phyloP scores from a whole-genome alignment of 495 filamentous ascomycete species.

The Daldinia concentrica region DNA sequence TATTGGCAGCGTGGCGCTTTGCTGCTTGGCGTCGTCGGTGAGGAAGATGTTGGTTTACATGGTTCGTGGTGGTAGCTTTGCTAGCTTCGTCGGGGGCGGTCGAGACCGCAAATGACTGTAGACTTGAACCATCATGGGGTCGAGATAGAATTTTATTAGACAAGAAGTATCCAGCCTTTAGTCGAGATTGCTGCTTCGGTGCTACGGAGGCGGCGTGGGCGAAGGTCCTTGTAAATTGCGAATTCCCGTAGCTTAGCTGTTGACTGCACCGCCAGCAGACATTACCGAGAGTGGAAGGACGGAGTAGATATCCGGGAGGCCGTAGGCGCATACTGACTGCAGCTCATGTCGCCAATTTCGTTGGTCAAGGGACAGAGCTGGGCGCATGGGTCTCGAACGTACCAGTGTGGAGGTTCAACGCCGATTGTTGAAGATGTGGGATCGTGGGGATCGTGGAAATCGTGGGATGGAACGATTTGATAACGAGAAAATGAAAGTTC shows the following conservation, averaged over 20 bases:
- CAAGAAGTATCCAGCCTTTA: conserved; percentile 53
- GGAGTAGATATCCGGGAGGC: conserved; percentile 44
- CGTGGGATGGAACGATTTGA: conserved; percentile 15
- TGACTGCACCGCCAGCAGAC: conserved; percentile 46
- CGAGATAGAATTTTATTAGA: conserved; percentile 51
- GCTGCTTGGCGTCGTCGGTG: conserved; percentile 55
- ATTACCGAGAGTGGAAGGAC: conserved; percentile 41
- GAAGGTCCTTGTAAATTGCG: conserved; percentile 16
- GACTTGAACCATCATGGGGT: conserved; percentile 17
- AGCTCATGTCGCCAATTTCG: conserved; percentile 43
- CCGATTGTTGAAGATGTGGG: background rate
- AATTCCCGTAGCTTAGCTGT: conserved; percentile 21
- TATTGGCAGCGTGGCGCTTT: conserved; percentile 38
- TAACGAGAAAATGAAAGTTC: background rate
- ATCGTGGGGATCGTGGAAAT: too few species aligned
- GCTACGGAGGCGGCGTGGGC: conserved; percentile 12
- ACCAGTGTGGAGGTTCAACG: background rate
- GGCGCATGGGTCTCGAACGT: conserved; percentile 15
- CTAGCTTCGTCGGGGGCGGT: conserved; percentile 2
- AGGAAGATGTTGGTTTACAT: conserved; percentile 45
- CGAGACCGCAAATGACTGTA: conserved; percentile 25
- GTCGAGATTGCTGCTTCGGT: conserved; percentile 24
- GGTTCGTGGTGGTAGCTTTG: conserved; percentile 2
- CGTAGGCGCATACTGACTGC: conserved; percentile 48
- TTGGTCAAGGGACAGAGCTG: conserved; percentile 7